Base-by-base conservation (phyloP, 192 early-diverging fungal genomes). In the Linnemannia schmuckeri region DNA sequence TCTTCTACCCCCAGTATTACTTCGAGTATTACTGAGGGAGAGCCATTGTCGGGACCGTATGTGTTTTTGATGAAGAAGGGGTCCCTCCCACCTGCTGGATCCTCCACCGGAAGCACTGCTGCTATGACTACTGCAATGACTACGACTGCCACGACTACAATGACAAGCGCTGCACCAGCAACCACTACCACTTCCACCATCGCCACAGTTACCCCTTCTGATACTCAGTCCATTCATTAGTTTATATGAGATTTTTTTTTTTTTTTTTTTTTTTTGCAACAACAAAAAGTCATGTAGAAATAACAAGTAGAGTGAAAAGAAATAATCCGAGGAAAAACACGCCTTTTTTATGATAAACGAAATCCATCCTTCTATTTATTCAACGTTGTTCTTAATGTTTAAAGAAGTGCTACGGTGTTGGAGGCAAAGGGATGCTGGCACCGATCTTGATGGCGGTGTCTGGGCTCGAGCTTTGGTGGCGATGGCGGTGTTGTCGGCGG, bases 41-140 rank as follows among this genome's bases (percentile, higher is more conserved):
- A 27, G 9, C 77, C 82, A 2, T 40, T 84, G 27, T 79, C 82
- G 4, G 82, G 82, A 5, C 52, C 82, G 0, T 84, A 84, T 79
- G 77, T 84, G 4, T 42, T 84, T 61, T 57, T 84, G 41, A 72
- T 79, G 47, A 78, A 72, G 77, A 84, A 84, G 38, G 82, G 63
- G 18, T 72, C 79, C 0, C 18, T 37, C 24, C 70, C 47, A 18
- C 20, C 69, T 66, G 30, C 27, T 66, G 61, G 13, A 66, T 66
- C 61, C 27, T 13, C 61, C 33, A 30, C 30, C 13, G n/a, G n/a
- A 35, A 66, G 61, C 27, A 33, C 12, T 17, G 61, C 61, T 33
- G 61, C 27, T 66, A 33, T 12, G 10, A 30, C 38, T 22, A 41
- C 38, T 2, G 7, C 70, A 17, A n/a, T 6, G 22, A 35, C 70